Evolutionary conservation across 2,329 filamentous ascomycete species (phyloP).

Genomic region (Ambrosiella beaveri): DNA sequence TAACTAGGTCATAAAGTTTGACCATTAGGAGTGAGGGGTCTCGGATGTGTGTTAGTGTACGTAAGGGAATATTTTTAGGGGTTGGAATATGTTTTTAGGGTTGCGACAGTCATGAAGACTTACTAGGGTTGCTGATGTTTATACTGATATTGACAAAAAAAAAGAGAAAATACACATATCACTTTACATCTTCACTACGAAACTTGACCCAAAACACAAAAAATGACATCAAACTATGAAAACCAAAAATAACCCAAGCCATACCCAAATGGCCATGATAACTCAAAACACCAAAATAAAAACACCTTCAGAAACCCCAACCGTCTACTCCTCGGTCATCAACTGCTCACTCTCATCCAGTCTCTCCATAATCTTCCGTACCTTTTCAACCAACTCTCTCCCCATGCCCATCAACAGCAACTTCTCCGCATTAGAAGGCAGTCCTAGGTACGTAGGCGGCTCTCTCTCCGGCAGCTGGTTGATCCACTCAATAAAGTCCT

Average conservation of each 20-base stretch:
- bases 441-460: slow-evolving; percentile 81
- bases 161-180: no score
- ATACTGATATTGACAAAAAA: no score
- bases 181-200: neutral
- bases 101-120: no score
- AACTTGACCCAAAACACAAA: neutral
- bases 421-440: slow-evolving; percentile 95
- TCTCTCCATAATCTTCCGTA: slow-evolving; percentile 71
- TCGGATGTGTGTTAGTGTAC: no score
- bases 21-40: no score
- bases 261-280: neutral
- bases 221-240: neutral
- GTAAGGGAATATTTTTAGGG: no score
- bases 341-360: slow-evolving; percentile 89
- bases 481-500: slow-evolving; percentile 83
- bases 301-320: slow-evolving; percentile 6
- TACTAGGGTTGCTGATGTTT: no score
- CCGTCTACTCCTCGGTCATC: slow-evolving; percentile 43
- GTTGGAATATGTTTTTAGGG: no score
- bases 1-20: neutral
- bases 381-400: slow-evolving; percentile 63
- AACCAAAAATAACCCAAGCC: neutral
- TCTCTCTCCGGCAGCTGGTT: slow-evolving; percentile 84
- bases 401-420: slow-evolving; percentile 78
- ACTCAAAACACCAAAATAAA: slow-evolving; percentile 9